A percentile compares a stretch with the other conserved stretches of the same genome.
These are phyloP conservation scores for Colletotrichum sidae DNA, from an alignment of 2,329 filamentous ascomycete genomes.

Conservation along the genomic window DNA sequence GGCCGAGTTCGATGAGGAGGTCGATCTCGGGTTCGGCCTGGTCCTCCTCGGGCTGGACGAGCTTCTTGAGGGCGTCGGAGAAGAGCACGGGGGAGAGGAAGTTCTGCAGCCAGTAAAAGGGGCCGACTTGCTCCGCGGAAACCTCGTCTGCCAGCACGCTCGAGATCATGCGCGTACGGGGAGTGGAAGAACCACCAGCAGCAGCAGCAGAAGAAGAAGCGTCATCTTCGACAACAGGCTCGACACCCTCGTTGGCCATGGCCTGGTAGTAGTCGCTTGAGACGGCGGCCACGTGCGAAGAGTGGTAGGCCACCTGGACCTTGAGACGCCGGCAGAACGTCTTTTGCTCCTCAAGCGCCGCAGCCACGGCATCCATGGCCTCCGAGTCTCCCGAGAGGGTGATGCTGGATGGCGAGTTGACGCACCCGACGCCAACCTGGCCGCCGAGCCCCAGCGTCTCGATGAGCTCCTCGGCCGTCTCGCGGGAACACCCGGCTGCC, in stretches of 20 bases:
- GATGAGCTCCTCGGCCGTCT: not conserved
- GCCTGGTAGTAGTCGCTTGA: conserved; percentile 4
- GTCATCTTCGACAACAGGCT: no score
- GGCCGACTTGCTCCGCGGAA: not conserved
- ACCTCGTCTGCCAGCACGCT: conserved; percentile 10
- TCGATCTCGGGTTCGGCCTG: conserved; percentile 34
- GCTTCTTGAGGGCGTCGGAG: conserved; percentile 46
- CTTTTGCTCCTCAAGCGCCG: conserved; percentile 51
- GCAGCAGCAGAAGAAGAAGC: no score
- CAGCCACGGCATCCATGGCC: conserved; percentile 43
- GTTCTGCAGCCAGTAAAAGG: conserved; percentile 35
- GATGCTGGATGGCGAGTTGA: conserved; percentile 42
- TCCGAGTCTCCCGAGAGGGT: conserved; percentile 38
- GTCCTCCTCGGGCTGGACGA: conserved; percentile 31
- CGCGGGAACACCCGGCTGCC: conserved; percentile 14
- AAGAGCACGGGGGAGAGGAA: conserved; percentile 33
- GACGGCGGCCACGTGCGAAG: conserved; percentile 36
- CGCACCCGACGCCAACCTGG: conserved; percentile 35
- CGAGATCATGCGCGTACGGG: not conserved
- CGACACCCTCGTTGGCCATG: not conserved
- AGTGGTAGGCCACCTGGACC: conserved; percentile 40
- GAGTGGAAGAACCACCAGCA: not conserved
- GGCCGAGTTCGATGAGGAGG: conserved; percentile 45
- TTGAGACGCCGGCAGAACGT: conserved; percentile 49
- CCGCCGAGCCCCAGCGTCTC: not conserved